Evolutionary conservation across 768 basidiomycete species (phyloP), one percentile per base, ranked within the genome.

Genomic region (Floccularia luteovirens): DNA sequence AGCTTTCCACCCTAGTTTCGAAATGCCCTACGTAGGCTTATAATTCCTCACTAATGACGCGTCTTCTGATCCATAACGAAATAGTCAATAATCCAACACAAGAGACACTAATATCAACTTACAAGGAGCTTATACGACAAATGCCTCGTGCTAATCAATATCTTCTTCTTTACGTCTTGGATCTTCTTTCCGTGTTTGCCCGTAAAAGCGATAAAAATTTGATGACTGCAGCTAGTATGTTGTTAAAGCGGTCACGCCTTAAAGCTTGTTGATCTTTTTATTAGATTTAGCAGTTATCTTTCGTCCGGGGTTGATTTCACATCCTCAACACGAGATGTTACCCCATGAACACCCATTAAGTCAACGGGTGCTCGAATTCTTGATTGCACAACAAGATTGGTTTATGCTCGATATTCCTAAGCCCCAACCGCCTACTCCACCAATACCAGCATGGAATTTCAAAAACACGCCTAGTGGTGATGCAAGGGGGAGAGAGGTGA

Each of bases 261-360:
- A 30, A 10, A 30, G 20, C 16, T 27, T 31, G 19, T 28, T 42
- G 17, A 28, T 23, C 33, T 19, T 14, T 24, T 32, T 19, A 7
- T 19, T 56, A 90, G 94, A 99, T 63, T 79, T 99, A 14, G 96
- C 94, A 13, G 86, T 94, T 33, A 94, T 98, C 48, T 99, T 99
- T 62, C 87, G 92, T 43, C 96, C 96, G 0, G 96, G 93, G 13
- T 67, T 99, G 3, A 80, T 99, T 43, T 87, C 90, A 6, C 90
- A 92, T 57, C 87, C 91, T 2, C 61, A 70, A 17, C 91, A 97
- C 54, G 88, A 90, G 52, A 77, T 93, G 68, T 77, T 76, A 4
- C 91, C 91, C 0, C 63, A 74, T 33, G 90, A 94, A 54, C 91
- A 97, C 62, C 75, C 79, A 6, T 73, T 90, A 5, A 90, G 85